phyloP scores from a whole-genome alignment of 139 green algal species.

The Micractinium sp. region DNA sequence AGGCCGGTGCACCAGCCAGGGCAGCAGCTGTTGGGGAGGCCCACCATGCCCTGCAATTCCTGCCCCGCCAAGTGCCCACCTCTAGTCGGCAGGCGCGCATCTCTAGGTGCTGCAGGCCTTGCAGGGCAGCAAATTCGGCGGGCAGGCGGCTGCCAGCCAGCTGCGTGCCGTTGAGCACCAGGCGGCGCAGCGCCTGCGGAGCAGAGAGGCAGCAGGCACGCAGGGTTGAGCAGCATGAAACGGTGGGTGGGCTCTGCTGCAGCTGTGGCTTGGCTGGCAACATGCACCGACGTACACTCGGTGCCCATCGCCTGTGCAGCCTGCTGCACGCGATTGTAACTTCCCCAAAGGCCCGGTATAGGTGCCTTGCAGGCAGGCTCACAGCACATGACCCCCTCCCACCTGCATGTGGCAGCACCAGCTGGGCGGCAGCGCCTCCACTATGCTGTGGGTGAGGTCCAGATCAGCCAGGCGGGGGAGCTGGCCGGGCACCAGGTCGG shows the following conservation, averaged over 20 bases:
- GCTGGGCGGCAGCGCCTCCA: slow-evolving; percentile 18
- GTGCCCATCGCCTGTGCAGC: too few relatives aligned
- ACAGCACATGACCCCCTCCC: background rate
- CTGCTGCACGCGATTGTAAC: too few relatives aligned
- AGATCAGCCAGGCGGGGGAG: slow-evolving; percentile 1
- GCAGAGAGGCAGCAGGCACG: background rate
- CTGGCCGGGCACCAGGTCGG: slow-evolving; percentile 25
- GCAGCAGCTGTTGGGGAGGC: background rate
- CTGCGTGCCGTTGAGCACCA: slow-evolving; percentile 21
- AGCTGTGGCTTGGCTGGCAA: too few relatives aligned
- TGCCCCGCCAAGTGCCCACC: background rate
- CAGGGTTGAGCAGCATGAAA: background rate
- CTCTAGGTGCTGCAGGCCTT: slow-evolving; percentile 15
- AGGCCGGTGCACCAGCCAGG: background rate
- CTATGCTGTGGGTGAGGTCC: slow-evolving; percentile 27
- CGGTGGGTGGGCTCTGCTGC: too few relatives aligned
- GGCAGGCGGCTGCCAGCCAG: slow-evolving; percentile 16
- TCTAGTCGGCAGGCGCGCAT: slow-evolving; percentile 23
- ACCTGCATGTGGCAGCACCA: slow-evolving; percentile 27
- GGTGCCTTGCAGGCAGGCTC: background rate
- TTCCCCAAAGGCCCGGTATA: too few relatives aligned
- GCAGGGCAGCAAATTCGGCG: slow-evolving; percentile 16
- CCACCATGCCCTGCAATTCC: background rate
- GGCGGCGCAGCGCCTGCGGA: slow-evolving; percentile 2
- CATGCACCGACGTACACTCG: too few relatives aligned